Evolutionary conservation across 768 basidiomycete species (phyloP), one percentile per base, ranked within the genome.

Genomic region (Auriscalpium microsporum): DNA sequence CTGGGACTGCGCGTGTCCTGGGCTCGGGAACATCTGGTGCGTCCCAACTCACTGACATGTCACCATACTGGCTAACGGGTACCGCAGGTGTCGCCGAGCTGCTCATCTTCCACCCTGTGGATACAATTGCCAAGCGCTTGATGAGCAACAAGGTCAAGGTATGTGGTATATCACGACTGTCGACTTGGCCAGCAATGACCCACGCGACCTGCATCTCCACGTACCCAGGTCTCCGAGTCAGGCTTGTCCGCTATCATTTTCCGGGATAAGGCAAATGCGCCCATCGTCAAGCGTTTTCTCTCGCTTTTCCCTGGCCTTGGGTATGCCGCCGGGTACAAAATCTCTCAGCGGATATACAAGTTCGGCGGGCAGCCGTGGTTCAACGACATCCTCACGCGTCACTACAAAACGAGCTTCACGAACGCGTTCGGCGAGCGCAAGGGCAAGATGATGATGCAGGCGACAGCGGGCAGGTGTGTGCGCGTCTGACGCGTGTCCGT

Each of bases 331-430:
- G 94, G 96, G 5, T 99, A 98, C 83, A 99, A 98, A 71, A 74
- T 97, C 65, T 72, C 91, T 0, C 94, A 97, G 72, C 83, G 94
- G 51, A 80, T 92, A 64, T 95, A 94, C 84, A 99, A 96, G 73
- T 99, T 98, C 65, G 95, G 95, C 58, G 95, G 95, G 6, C 95
- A 99, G 73, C 95, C 95, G 13, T 98, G 85, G 80, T 96, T 97
- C 72, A 88, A 93, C 73, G 96, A 98, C 73, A 64, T 94, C 67
- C 84, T 99, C 70, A 78, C 78, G 60, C 81, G 79, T 64, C 77
- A 94, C 72, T 91, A 87, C 76, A 89, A 88, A 70, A 74, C 78
- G n/a, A 66, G 75, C 52, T 96, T 95, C 73, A 87, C 82, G 53
- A 84, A 81, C 65, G 72, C 79, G 1, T 95, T 98, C 69, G 95